A percentile compares a stretch with the other conserved stretches of the same genome.
These are phyloP conservation scores for Calonectria honghensis DNA, from an alignment of 2,329 filamentous ascomycete species.

Conservation along the genomic window DNA sequence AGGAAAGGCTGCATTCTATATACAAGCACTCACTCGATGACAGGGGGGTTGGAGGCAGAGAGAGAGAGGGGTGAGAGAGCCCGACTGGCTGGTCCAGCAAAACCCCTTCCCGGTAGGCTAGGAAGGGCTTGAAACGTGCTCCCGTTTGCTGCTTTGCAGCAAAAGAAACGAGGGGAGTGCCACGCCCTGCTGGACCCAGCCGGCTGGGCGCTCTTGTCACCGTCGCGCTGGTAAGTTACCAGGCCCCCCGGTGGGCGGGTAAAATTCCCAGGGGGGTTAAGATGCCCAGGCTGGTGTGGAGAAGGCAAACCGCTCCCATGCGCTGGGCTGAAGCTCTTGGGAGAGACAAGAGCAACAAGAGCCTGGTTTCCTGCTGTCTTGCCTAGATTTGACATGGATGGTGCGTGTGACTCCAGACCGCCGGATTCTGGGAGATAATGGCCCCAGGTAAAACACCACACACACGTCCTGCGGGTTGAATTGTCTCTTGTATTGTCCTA, in stretches of 20 bases:
- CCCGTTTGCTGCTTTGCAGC: slow-evolving; percentile 20
- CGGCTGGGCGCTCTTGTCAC: slow-evolving; percentile 11
- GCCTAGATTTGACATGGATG: background rate
- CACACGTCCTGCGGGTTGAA: too few species aligned
- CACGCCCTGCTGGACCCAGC: background rate
- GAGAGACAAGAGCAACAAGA: background rate
- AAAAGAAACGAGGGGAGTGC: background rate
- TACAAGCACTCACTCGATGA: background rate
- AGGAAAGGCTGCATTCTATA: slow-evolving; percentile 24
- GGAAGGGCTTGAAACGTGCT: slow-evolving; percentile 19
- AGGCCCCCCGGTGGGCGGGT: slow-evolving; percentile 1
- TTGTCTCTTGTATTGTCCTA: background rate
- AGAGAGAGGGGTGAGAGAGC: slow-evolving; percentile 10
- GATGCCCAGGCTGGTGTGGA: slow-evolving; percentile 7
- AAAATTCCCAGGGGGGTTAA: slow-evolving; percentile 5
- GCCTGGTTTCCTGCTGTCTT: background rate
- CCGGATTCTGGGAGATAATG: slow-evolving; percentile 15
- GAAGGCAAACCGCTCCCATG: slow-evolving; percentile 14
- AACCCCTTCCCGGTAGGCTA: slow-evolving; percentile 19
- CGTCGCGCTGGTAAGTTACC: background rate
- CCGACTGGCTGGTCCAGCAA: slow-evolving; percentile 36
- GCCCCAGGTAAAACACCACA: background rate
- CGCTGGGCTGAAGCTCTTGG: slow-evolving; percentile 12
- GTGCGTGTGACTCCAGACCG: slow-evolving; percentile 15
- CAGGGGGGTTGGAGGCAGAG: background rate